phyloP scores from a whole-genome alignment of 148 eudicot species.

The Chenopodium berlandieri region DNA sequence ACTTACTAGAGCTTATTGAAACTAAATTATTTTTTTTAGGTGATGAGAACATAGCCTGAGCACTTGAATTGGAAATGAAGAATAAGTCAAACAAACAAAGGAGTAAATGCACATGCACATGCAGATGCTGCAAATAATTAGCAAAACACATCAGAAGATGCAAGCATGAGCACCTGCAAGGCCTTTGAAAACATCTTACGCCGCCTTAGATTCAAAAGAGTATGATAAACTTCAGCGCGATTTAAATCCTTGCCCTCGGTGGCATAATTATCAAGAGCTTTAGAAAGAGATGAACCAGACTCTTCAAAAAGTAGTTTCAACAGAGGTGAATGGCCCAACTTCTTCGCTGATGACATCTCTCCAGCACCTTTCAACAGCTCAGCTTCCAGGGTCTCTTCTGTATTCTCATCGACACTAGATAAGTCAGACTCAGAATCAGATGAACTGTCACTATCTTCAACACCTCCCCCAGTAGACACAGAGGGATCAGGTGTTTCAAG shows the following conservation, averaged over 20 bases:
- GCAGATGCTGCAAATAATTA: neutral
- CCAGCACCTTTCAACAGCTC: constrained; percentile 39
- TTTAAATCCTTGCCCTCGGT: constrained; percentile 47
- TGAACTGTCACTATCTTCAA: constrained; percentile 28
- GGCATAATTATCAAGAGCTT: constrained; percentile 54
- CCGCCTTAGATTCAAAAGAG: constrained; percentile 44
- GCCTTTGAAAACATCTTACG: constrained; percentile 55
- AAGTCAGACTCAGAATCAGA: constrained; percentile 42
- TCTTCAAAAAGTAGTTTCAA: constrained; percentile 38
- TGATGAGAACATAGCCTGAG: no score
- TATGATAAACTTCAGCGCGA: constrained; percentile 22
- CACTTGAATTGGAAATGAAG: neutral
- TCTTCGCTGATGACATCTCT: constrained; percentile 14
- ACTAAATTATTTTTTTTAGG: no score
- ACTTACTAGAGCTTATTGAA: no score
- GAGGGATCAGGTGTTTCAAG: constrained; percentile 49
- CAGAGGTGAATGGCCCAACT: constrained; percentile 26
- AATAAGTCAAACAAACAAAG: constrained; percentile 1
- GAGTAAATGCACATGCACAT: neutral
- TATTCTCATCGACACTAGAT: constrained; percentile 39
- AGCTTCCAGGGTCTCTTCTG: constrained; percentile 39
- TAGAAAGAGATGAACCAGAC: constrained; percentile 32
- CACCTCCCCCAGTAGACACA: constrained; percentile 15
- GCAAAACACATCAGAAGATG: neutral
- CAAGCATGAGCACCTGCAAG: constrained; percentile 58